Conservation (phyloP, 129 eudicot genomes). For the Helianthus tuberosus region DNA sequence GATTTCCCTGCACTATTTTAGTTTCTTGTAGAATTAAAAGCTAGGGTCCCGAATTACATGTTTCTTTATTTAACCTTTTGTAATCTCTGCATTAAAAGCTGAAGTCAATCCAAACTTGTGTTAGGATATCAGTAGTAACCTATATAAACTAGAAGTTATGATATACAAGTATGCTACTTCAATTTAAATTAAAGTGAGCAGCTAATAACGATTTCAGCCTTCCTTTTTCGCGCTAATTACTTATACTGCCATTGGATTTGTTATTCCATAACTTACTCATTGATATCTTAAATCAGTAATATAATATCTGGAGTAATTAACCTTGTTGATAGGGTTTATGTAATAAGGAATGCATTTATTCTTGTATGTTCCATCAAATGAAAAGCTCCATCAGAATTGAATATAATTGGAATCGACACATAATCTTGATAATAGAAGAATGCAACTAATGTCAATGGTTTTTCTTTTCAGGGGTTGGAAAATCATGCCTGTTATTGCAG, state of each 20-base stretch:
- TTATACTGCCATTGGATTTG: neutral
- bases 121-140: neutral
- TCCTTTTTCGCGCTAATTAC: neutral
- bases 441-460: neutral
- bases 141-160: neutral
- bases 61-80: neutral
- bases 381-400: neutral
- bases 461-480: constrained; percentile 41
- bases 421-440: constrained; percentile 1
- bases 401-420: neutral
- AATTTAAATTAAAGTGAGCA: neutral
- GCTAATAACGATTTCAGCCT: neutral
- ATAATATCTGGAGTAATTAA: neutral
- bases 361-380: neutral
- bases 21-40: neutral
- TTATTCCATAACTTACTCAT: neutral
- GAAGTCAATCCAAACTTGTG: neutral
- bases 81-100: neutral
- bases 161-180: neutral
- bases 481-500: constrained; percentile 86
- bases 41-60: too few relatives aligned
- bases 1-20: neutral
- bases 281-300: neutral
- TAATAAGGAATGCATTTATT: neutral
- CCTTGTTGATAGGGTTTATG: neutral